Evolutionary conservation across 345 rosid genomes (phyloP).

Genomic region (Isatis tinctoria): DNA sequence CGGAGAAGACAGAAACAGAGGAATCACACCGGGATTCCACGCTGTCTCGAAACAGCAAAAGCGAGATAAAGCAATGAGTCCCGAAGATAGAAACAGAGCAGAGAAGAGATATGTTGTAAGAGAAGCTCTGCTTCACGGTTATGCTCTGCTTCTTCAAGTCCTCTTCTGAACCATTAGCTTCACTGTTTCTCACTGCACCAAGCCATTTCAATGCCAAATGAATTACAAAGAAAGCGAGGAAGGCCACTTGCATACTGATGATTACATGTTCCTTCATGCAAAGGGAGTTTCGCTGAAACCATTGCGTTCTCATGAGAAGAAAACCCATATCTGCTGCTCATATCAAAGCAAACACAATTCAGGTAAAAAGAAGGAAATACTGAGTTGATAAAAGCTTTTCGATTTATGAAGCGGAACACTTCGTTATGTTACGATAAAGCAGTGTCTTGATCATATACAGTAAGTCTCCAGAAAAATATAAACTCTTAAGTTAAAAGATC

Average conservation of each 20-base stretch:
- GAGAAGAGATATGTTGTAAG: constrained; percentile 39
- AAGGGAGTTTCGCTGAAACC: constrained; percentile 40
- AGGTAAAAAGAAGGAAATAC: background rate
- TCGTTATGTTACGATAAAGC: background rate
- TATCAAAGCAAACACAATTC: background rate
- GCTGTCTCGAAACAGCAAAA: constrained; percentile 37
- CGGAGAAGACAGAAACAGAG: constrained; percentile 34
- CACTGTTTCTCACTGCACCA: constrained; percentile 28
- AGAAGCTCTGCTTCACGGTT: constrained; percentile 35
- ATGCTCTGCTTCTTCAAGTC: constrained; percentile 27
- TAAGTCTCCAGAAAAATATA: background rate
- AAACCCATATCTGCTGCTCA: constrained; percentile 6
- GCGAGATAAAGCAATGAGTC: constrained; percentile 43
- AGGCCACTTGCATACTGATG: constrained; percentile 45
- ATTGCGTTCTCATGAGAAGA: constrained; percentile 15
- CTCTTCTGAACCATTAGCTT: constrained; percentile 27
- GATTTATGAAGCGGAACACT: background rate
- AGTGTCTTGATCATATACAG: background rate
- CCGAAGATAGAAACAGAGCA: constrained; percentile 45
- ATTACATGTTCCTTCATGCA: constrained; percentile 60
- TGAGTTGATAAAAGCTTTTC: background rate
- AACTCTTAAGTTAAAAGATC: background rate
- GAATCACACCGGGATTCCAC: constrained; percentile 39
- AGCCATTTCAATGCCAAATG: constrained; percentile 26
- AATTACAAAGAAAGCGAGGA: constrained; percentile 43